A percentile compares a stretch with the other conserved stretches of the same genome.
phyloP scores from a whole-genome alignment of 2,329 filamentous ascomycete genomes.

The Curvularia sp. region DNA sequence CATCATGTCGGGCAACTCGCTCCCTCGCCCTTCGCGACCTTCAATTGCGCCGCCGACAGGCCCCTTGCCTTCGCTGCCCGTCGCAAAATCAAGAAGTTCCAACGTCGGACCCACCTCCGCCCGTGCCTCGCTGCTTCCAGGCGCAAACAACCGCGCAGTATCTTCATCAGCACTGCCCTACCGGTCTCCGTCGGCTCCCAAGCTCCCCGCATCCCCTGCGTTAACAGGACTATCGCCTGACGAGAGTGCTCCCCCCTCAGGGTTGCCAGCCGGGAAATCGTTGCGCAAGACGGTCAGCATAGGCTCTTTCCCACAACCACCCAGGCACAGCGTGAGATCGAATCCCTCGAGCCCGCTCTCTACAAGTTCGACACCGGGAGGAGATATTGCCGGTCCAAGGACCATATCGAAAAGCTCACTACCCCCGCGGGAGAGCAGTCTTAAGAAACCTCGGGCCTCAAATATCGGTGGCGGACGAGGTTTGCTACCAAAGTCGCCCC shows the following conservation, averaged over 20 bases:
- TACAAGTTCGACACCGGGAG: conserved; percentile 55
- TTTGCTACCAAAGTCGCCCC: conserved; percentile 49
- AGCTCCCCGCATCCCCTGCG: conserved; percentile 39
- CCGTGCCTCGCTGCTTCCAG: conserved; percentile 41
- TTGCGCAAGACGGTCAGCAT: conserved; percentile 91
- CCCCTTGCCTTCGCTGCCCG: conserved; percentile 75
- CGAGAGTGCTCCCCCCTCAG: conserved; percentile 47
- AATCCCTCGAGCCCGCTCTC: conserved; percentile 61
- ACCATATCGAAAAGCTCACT: conserved; percentile 32
- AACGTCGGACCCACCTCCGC: conserved; percentile 36
- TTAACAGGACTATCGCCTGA: conserved; percentile 59
- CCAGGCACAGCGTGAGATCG: conserved; percentile 64
- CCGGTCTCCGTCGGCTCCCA: conserved; percentile 29
- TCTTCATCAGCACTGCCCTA: conserved; percentile 45
- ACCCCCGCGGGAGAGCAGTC: conserved; percentile 45
- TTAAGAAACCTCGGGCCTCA: conserved; percentile 59
- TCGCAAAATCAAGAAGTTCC: conserved; percentile 72
- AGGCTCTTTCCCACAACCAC: conserved; percentile 90
- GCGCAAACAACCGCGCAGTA: conserved; percentile 36
- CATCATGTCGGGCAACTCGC: conserved; percentile 61
- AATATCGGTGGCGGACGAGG: conserved; percentile 41
- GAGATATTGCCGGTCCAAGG: conserved; percentile 44
- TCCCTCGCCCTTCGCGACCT: conserved; percentile 69
- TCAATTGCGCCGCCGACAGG: conserved; percentile 71
- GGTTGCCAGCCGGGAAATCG: conserved; percentile 63